A percentile compares a stretch with the other conserved stretches of the same genome.
phyloP scores from a whole-genome alignment of 2,329 filamentous ascomycete genomes.

The Fusarium luffae region DNA sequence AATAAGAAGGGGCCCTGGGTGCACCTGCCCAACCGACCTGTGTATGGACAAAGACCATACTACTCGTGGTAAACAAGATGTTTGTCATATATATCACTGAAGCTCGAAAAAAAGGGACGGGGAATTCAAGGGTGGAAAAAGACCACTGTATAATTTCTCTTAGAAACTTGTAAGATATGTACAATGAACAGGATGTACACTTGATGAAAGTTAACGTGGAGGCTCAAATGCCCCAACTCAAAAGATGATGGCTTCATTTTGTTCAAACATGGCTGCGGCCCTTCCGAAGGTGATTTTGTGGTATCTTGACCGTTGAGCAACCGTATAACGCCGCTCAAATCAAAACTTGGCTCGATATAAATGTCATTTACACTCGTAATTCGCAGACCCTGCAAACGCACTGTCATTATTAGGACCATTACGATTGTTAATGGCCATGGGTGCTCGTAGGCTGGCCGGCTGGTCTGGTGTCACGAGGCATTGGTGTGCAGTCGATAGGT shows the following conservation, averaged over 20 bases:
- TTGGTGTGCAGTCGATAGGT: neutral
- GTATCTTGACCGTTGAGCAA: slow-evolving; percentile 15
- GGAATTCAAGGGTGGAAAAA: slow-evolving; percentile 6
- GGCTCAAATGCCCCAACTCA: neutral
- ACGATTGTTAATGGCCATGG: neutral
- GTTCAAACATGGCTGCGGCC: neutral
- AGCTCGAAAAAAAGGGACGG: slow-evolving; percentile 11
- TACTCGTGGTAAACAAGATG: slow-evolving; percentile 79
- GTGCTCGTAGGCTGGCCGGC: neutral
- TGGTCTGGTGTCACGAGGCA: slow-evolving; percentile 4
- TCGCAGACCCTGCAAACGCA: neutral
- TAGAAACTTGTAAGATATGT: slow-evolving; percentile 52
- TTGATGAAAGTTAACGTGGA: slow-evolving; percentile 29
- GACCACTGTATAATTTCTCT: slow-evolving; percentile 35
- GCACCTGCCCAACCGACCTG: slow-evolving; percentile 85
- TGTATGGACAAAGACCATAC: slow-evolving; percentile 87
- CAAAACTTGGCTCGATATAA: neutral
- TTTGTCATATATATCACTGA: slow-evolving; percentile 2
- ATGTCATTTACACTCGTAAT: slow-evolving; percentile 1
- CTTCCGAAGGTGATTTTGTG: slow-evolving; percentile 3
- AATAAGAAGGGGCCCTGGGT: slow-evolving; percentile 83
- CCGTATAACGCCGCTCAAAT: slow-evolving; percentile 8
- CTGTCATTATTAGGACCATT: neutral
- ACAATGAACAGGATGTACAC: slow-evolving; percentile 48
- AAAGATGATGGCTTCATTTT: neutral